Conservation (phyloP, 1,139 yeast species). For the Kluyveromyces sp. region DNA sequence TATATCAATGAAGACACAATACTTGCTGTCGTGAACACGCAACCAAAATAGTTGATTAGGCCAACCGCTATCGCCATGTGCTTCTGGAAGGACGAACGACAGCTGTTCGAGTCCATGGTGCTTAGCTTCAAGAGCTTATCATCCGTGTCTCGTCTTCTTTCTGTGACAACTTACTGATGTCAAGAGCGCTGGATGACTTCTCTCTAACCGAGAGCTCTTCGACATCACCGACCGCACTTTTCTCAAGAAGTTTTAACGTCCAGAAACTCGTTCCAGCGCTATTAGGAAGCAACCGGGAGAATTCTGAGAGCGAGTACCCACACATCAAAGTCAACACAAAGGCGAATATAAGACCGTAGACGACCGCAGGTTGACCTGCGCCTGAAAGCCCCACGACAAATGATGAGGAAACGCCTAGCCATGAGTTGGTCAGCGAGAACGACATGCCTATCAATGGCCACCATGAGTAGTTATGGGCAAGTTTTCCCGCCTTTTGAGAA, state of each 20-base stretch:
- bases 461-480: conserved; percentile 44
- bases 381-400: conserved; percentile 40
- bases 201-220: neutral
- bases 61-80: conserved; percentile 12
- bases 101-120: conserved; percentile 19
- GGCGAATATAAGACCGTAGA: conserved; percentile 44
- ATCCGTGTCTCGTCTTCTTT: conserved; percentile 2
- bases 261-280: conserved; percentile 60
- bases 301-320: conserved; percentile 43
- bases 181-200: neutral
- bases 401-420: conserved; percentile 46
- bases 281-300: conserved; percentile 46
- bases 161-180: neutral
- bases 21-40: conserved; percentile 50
- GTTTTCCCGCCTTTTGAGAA: conserved; percentile 19
- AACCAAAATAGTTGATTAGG: conserved; percentile 35
- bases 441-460: conserved; percentile 48
- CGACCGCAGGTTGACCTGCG: conserved; percentile 44
- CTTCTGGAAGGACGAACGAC: conserved; percentile 35
- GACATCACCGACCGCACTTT: conserved; percentile 7
- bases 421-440: conserved; percentile 44
- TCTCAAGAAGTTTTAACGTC: conserved; percentile 50
- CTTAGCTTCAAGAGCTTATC: conserved; percentile 3
- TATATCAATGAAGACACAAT: conserved; percentile 45
- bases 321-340: conserved; percentile 40